Evolutionary conservation across 768 basidiomycete species (phyloP), one percentile per base, ranked within the genome.

Genomic region (Lyophyllum semitale): DNA sequence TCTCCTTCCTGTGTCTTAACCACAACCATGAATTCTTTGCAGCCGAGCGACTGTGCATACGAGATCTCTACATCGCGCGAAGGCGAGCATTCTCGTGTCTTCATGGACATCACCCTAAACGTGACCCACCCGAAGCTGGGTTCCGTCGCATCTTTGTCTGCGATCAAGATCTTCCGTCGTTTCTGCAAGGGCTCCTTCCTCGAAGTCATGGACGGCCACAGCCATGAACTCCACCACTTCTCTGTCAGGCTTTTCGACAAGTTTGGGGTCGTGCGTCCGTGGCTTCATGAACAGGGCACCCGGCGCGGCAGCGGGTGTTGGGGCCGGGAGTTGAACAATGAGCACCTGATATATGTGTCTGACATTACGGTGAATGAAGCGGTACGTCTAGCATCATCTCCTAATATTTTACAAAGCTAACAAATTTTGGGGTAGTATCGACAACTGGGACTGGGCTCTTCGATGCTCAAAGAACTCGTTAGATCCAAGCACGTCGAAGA

Each of bases 241-340:
- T 64, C 69, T n/a, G 37, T 54, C 3, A 54, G 37, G 3, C 47
- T 74, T 1, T 73, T 71, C 33, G 69, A 75, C 55, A 62, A 67
- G 33, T 26, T 61, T 50, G 65, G 66, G 4, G 33, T 53, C 6
- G 30, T 71, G 20, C 62, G 60, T 43, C 48, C 61, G 2, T 60
- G 61, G 50, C 52, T 70, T 3, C 48, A 67, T n/a, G 63, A 70
- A 17, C 57, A 66, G 17, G 62, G 65, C n/a, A 40, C 58, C 26
- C 66, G 67, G 42, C 68, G 65, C 40, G 72, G 73, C 7, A 66
- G 67, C 0, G 68, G 71, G 9, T 67, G 63, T 29, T 73, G 68
- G 71, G 69, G 68, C 15, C 42, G 45, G 4, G 68, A 72, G 47
- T 43, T 72, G 51, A 57, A 71, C 47, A 3, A 50, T 2, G 71